Conservation (phyloP, 2,329 filamentous ascomycete genomes). For the Penicillium hordei region DNA sequence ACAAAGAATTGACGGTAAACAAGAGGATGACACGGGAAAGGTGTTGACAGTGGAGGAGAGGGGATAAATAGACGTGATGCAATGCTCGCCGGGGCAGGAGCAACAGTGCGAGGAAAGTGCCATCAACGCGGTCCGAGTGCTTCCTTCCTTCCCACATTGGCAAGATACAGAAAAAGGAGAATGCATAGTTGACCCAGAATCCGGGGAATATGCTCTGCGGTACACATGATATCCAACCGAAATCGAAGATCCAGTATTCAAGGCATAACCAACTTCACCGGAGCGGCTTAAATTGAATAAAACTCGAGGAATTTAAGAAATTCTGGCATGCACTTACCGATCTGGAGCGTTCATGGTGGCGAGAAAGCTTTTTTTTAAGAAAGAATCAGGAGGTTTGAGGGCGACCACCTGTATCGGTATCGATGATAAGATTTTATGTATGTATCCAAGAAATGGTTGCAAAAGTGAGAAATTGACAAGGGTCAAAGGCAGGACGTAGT, state of each 20-base stretch:
- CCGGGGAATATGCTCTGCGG: neutral
- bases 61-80: neutral
- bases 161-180: neutral
- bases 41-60: neutral
- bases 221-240: neutral
- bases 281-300: neutral
- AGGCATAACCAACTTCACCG: neutral
- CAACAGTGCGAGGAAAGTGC: neutral
- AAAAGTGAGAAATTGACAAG: neutral
- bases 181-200: neutral
- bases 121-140: neutral
- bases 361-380: neutral
- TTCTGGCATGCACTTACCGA: constrained; percentile 37
- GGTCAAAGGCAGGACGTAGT: neutral
- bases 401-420: neutral
- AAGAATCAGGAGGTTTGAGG: neutral
- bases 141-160: neutral
- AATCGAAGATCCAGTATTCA: neutral
- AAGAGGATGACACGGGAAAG: neutral
- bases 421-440: neutral
- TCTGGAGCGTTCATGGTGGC: constrained; percentile 51
- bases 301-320: neutral
- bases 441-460: neutral
- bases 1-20: neutral
- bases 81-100: neutral